Percentiles rank a stretch among this genome's conserved stretches.
These are phyloP conservation scores for Acanthamoeba royreba DNA, from an alignment of 208 protist genomes.

Conservation along the genomic window DNA sequence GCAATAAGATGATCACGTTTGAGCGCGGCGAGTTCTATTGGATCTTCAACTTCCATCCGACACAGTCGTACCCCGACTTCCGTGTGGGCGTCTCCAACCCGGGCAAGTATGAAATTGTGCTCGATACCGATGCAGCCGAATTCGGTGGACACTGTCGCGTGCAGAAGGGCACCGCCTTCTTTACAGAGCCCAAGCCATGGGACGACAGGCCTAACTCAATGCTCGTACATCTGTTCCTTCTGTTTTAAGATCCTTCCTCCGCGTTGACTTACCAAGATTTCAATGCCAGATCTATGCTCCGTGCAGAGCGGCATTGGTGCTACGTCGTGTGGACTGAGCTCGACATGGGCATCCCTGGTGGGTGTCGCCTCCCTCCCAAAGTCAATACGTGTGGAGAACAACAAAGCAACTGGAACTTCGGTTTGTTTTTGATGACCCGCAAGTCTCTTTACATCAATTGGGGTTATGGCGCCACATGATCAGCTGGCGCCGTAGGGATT, in stretches of 20 bases:
- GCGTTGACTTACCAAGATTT: neutral
- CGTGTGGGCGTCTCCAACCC: constrained; percentile 59
- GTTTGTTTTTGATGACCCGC: too few species aligned
- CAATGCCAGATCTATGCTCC: constrained; percentile 4
- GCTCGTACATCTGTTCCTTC: neutral
- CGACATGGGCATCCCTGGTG: neutral
- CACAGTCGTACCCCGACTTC: constrained; percentile 74
- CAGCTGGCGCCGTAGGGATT: too few species aligned
- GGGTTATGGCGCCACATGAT: too few species aligned
- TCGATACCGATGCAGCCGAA: constrained; percentile 75
- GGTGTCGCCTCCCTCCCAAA: too few species aligned
- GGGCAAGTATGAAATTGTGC: constrained; percentile 66
- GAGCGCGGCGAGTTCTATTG: constrained; percentile 78
- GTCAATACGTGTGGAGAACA: too few species aligned
- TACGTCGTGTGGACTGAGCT: neutral
- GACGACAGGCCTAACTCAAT: constrained; percentile 60
- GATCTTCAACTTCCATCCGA: constrained; percentile 85
- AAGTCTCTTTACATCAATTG: too few species aligned
- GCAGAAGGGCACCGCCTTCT: constrained; percentile 31
- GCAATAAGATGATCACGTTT: constrained; percentile 79
- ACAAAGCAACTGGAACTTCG: too few species aligned
- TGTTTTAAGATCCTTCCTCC: neutral
- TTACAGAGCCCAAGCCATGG: constrained; percentile 52
- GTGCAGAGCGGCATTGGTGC: neutral
- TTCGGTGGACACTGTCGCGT: constrained; percentile 76